phyloP scores from a whole-genome alignment of 2,329 filamentous ascomycete genomes.

The Colletotrichum sp. region DNA sequence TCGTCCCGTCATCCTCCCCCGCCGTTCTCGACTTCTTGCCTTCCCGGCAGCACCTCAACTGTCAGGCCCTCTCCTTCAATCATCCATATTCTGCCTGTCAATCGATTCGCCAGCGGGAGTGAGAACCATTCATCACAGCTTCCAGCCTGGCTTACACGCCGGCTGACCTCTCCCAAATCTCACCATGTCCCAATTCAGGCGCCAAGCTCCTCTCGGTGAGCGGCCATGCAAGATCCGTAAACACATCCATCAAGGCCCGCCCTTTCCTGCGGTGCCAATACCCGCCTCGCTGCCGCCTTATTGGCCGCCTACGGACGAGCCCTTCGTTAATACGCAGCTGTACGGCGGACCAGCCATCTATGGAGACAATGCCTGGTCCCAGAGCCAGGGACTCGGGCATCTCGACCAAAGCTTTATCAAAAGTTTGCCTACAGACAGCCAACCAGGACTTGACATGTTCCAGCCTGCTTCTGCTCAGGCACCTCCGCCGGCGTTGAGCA shows the following conservation, averaged over 20 bases:
- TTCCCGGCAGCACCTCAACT: not conserved
- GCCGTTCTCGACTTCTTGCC: not conserved
- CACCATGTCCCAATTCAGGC: not conserved
- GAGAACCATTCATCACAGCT: not conserved
- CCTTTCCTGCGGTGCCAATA: not conserved
- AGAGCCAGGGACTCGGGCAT: not conserved
- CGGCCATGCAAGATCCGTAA: not conserved
- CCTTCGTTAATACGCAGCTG: not conserved
- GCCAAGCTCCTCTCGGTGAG: not conserved
- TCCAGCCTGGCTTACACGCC: not conserved
- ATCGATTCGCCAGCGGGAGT: not conserved
- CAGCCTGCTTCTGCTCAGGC: not conserved
- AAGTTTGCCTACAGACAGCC: not conserved
- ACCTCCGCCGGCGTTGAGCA: conserved; percentile 25
- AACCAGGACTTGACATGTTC: not conserved
- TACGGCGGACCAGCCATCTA: not conserved
- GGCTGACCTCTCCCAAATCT: not conserved
- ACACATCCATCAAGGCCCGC: not conserved
- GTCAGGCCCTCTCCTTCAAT: not conserved
- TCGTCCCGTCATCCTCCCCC: not conserved
- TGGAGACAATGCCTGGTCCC: not conserved
- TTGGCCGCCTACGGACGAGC: conserved; percentile 3
- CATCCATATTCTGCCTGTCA: not conserved
- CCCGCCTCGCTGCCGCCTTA: not conserved
- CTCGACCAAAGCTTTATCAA: not conserved